Percentiles rank a stretch among this genome's conserved stretches.
Conservation (phyloP, 129 eudicot species). For the Mikania micrantha region DNA sequence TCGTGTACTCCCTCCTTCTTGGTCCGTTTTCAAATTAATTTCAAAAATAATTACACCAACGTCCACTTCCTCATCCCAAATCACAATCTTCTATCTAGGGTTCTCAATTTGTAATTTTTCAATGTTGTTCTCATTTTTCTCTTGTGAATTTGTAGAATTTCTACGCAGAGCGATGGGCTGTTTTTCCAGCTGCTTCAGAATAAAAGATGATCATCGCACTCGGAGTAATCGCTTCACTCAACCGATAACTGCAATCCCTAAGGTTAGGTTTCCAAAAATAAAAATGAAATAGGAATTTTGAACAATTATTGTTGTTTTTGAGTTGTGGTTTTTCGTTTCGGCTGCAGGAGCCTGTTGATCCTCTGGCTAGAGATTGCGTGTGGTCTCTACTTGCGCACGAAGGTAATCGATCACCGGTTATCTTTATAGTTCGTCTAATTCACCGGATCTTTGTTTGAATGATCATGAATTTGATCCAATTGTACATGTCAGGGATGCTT, state of each 20-base stretch:
- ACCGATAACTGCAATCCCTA: constrained; percentile 9
- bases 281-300: neutral
- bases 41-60: constrained; percentile 5
- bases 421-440: neutral
- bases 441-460: neutral
- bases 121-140: constrained; percentile 19
- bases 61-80: constrained; percentile 6
- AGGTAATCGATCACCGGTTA: constrained; percentile 24
- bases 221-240: constrained; percentile 6
- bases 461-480: neutral
- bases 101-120: neutral
- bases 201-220: constrained; percentile 27
- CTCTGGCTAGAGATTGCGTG: constrained; percentile 20
- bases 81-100: constrained; percentile 31
- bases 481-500: neutral
- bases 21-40: constrained; percentile 19
- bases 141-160: constrained; percentile 16
- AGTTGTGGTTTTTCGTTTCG: neutral
- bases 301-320: neutral
- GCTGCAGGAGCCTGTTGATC: constrained; percentile 25
- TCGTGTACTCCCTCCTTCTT: constrained; percentile 15
- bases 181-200: constrained; percentile 49
- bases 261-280: constrained; percentile 10
- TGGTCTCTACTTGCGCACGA: constrained; percentile 27
- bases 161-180: constrained; percentile 37